phyloP scores from a whole-genome alignment of 768 basidiomycete species.

The Rossbeevera mucosa region DNA sequence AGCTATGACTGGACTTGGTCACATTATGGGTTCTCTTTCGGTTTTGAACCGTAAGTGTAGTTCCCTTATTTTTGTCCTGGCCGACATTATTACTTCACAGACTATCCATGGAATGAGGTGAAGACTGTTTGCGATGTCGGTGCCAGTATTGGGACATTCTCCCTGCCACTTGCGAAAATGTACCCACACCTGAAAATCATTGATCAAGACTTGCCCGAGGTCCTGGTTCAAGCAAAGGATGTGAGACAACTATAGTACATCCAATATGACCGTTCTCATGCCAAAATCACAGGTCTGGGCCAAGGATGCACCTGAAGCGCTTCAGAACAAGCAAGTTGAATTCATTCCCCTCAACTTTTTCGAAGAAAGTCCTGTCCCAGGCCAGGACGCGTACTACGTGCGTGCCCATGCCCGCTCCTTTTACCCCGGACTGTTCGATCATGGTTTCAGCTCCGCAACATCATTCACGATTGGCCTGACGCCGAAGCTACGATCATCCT shows the following conservation, averaged over 20 bases:
- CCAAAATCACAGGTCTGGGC: slow-evolving; percentile 12
- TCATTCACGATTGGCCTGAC: slow-evolving; percentile 37
- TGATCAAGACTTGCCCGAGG: slow-evolving; percentile 28
- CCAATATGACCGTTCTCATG: background rate
- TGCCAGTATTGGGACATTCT: slow-evolving; percentile 27
- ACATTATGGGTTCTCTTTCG: slow-evolving; percentile 22
- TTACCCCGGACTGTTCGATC: background rate
- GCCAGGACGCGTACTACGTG: slow-evolving; percentile 25
- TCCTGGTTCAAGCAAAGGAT: slow-evolving; percentile 20
- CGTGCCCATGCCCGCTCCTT: background rate
- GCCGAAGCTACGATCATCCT: slow-evolving; percentile 30
- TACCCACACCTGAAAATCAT: slow-evolving; percentile 25
- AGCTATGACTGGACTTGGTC: slow-evolving; percentile 20
- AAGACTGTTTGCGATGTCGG: slow-evolving; percentile 29
- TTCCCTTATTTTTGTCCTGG: background rate
- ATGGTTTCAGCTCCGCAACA: slow-evolving; percentile 22
- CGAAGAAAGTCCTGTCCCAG: slow-evolving; percentile 12
- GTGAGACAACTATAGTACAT: slow-evolving; percentile 3
- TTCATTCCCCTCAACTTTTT: slow-evolving; percentile 21
- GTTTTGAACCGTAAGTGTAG: slow-evolving; percentile 20
- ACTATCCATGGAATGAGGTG: slow-evolving; percentile 25
- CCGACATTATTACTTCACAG: background rate
- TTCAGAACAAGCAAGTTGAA: slow-evolving; percentile 15
- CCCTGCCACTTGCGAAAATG: slow-evolving; percentile 23
- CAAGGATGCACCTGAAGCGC: slow-evolving; percentile 12